Evolutionary conservation across 2,329 filamentous ascomycete genomes (phyloP).

Genomic region (Grosmannia clavigera): DNA sequence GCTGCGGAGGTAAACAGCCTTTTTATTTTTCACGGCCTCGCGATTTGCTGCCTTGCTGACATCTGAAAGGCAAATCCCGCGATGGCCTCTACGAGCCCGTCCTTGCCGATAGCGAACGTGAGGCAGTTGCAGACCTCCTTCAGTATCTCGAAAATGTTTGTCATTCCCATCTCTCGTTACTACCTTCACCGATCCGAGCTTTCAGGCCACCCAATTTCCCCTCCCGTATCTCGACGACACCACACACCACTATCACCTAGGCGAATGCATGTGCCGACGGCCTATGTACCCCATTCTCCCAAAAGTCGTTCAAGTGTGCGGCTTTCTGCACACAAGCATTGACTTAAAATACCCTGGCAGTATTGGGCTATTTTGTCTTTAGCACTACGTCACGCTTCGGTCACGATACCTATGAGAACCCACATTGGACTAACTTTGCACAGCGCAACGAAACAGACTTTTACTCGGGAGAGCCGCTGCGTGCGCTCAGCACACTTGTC

Average conservation of each 20-base stretch:
- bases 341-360: background rate
- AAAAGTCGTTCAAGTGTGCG: background rate
- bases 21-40: background rate
- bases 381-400: background rate
- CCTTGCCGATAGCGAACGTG: slow-evolving; percentile 88
- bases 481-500: slow-evolving; percentile 86
- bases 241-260: background rate
- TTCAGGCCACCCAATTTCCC: background rate
- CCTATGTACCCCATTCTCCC: background rate
- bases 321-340: background rate
- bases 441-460: slow-evolving; percentile 96
- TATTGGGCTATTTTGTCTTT: background rate
- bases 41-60: background rate
- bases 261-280: background rate
- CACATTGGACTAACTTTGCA: background rate
- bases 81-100: slow-evolving; percentile 78
- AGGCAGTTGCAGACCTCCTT: slow-evolving; percentile 89
- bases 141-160: slow-evolving; percentile 93
- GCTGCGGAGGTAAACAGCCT: slow-evolving; percentile 39
- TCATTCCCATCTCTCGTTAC: slow-evolving; percentile 8
- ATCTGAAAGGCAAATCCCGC: slow-evolving; percentile 52
- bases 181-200: background rate
- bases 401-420: background rate
- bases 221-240: background rate
- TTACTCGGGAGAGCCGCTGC: slow-evolving; percentile 89